phyloP scores from a whole-genome alignment of 179 eudicot genomes.

The Corrigiola litoralis region DNA sequence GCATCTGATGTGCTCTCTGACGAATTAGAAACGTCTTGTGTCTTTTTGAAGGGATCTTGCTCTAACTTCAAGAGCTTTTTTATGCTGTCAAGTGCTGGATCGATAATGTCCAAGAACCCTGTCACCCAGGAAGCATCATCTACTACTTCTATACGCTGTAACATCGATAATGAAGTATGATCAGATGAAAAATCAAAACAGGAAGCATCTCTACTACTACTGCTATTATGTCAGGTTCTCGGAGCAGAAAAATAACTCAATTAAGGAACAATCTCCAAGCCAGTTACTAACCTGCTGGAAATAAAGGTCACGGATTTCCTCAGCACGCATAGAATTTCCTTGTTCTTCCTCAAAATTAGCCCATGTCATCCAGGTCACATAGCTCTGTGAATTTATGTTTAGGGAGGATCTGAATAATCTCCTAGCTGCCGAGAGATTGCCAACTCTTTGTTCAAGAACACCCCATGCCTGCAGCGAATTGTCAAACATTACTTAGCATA shows the following conservation, averaged over 20 bases:
- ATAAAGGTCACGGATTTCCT: conserved; percentile 90
- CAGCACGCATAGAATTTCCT: conserved; percentile 83
- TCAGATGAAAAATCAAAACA: not conserved
- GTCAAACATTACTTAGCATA: no score
- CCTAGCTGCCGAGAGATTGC: conserved; percentile 87
- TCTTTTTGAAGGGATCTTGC: conserved; percentile 33
- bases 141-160: conserved; percentile 87
- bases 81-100: conserved; percentile 85
- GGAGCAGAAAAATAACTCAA: not conserved
- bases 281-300: conserved; percentile 71
- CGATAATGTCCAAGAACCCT: conserved; percentile 83
- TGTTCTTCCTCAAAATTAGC: conserved; percentile 89
- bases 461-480: conserved; percentile 83
- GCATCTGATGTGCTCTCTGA: conserved; percentile 18
- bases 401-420: conserved; percentile 87
- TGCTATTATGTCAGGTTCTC: not conserved
- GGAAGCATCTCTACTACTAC: no score
- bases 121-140: conserved; percentile 93
- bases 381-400: conserved; percentile 87
- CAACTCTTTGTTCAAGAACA: conserved; percentile 89
- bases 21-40: conserved; percentile 22
- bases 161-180: conserved; percentile 6
- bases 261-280: not conserved
- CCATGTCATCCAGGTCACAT: conserved; percentile 99
- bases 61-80: conserved; percentile 66